These are phyloP conservation scores for Penicillium manginii DNA, from an alignment of 495 filamentous ascomycete genomes.

Conservation along the genomic window DNA sequence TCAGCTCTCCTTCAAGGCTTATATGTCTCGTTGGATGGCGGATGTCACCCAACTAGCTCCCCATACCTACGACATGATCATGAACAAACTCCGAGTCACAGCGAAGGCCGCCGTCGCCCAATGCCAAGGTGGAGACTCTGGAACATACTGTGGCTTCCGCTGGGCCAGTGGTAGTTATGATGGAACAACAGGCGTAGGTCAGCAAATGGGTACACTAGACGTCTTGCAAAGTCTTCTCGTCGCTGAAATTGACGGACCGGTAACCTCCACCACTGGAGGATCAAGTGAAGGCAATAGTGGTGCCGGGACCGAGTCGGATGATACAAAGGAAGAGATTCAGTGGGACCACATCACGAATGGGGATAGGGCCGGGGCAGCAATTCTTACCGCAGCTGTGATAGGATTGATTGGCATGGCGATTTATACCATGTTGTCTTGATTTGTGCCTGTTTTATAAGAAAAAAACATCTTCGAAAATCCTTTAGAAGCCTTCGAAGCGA, in stretches of 20 bases:
- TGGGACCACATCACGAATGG: slow-evolving; percentile 8
- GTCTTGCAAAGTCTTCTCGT: slow-evolving; percentile 53
- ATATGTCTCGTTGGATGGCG: slow-evolving; percentile 47
- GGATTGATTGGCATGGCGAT: slow-evolving; percentile 1
- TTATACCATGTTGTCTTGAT: not conserved
- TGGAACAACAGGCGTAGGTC: slow-evolving; percentile 49
- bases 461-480: not conserved
- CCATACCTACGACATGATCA: slow-evolving; percentile 33
- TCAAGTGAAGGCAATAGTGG: slow-evolving; percentile 19
- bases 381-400: slow-evolving; percentile 11
- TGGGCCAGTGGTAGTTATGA: slow-evolving; percentile 41
- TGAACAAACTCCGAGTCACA: slow-evolving; percentile 30
- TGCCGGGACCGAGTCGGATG: slow-evolving; percentile 15
- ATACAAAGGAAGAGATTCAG: slow-evolving; percentile 1
- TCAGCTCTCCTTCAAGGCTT: slow-evolving; percentile 49
- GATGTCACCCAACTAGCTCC: slow-evolving; percentile 43
- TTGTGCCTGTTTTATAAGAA: not conserved
- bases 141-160: slow-evolving; percentile 23
- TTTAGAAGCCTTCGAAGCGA: not conserved
- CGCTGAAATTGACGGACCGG: slow-evolving; percentile 5
- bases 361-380: slow-evolving; percentile 11
- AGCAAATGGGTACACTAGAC: slow-evolving; percentile 74
- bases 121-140: slow-evolving; percentile 36
- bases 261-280: slow-evolving; percentile 19
- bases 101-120: slow-evolving; percentile 41